Percentiles rank a stretch among this genome's conserved stretches.
Evolutionary conservation across 345 rosid species (phyloP).

Genomic region (Populus deltoides): DNA sequence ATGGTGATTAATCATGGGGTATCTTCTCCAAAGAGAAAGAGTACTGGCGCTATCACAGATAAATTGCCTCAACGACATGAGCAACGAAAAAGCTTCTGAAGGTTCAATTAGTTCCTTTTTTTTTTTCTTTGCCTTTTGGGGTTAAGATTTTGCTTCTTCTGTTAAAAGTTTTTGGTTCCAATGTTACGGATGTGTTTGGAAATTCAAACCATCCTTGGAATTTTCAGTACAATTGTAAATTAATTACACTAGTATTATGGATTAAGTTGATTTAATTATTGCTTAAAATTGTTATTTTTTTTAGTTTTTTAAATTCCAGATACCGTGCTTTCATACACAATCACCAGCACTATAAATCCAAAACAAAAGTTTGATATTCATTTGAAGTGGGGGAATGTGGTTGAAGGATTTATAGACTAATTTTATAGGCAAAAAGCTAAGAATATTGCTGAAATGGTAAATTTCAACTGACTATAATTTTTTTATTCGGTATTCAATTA

Average conservation of each 20-base stretch:
- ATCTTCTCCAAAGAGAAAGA: slow-evolving; percentile 32
- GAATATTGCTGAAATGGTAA: too few species aligned
- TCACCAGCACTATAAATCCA: neutral
- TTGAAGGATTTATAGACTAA: too few species aligned
- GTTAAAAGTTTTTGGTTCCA: neutral
- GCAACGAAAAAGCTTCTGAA: slow-evolving; percentile 34
- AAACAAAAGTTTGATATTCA: neutral
- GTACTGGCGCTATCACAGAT: slow-evolving; percentile 11
- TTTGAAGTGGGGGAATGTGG: too few species aligned
- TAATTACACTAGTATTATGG: neutral
- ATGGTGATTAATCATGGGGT: neutral
- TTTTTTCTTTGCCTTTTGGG: neutral
- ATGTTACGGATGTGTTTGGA: slow-evolving; percentile 1
- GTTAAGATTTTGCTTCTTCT: neutral
- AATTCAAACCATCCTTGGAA: neutral
- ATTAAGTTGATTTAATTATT: neutral
- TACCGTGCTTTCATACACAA: neutral
- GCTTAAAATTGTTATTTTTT: too few species aligned
- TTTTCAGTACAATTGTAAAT: slow-evolving; percentile 34
- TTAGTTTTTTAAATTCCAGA: too few species aligned
- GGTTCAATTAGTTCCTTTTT: neutral
- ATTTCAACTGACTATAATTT: too few species aligned
- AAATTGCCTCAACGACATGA: slow-evolving; percentile 11
- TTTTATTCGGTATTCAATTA: too few species aligned
- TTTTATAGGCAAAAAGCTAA: too few species aligned